Evolutionary conservation across 495 filamentous ascomycete genomes (phyloP), one percentile per base, ranked within the genome.

Genomic region (Delitschia confertaspora): DNA sequence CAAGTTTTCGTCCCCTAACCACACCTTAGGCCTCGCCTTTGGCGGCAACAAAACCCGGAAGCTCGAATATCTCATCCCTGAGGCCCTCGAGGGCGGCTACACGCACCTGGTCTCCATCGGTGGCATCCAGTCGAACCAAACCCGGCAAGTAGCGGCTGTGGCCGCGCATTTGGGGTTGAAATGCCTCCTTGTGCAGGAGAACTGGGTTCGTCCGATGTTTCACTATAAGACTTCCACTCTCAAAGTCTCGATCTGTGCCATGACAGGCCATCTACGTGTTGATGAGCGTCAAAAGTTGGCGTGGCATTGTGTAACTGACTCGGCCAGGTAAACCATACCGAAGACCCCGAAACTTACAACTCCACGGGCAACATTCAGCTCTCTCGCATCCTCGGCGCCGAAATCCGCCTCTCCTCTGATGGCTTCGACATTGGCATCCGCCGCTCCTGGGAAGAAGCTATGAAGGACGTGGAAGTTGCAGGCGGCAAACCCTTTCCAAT

Each of bases 11-110:
- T n/a, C n/a, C n/a, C n/a, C n/a, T n/a, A n/a, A n/a, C n/a, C n/a
- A n/a, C n/a, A n/a, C n/a, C n/a, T n/a, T n/a, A n/a, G n/a, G n/a
- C n/a, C 68, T 79, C 10, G 78, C 77, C 4, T 80, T 63, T 51
- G 79, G 79, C 7, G 78, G 75, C 31, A 81, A 82, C 63, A 82
- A 82, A 60, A 74, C 71, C 13, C 65, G 76, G 17, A 83, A 83
- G 57, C 64, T 83, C 0, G 77, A 82, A 65, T 81, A 68, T 49
- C 67, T 79, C 21, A 58, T 74, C 31, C 65, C 74, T 4, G 75
- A 79, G 16, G 78, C 76, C 6, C 60, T 71, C n/a, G 57, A 62
- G 35, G 63, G 70, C 41, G 67, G 67, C 13, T 68, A 63, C 53
- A 68, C 71, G 43, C 78, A 72, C 2, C 67, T 83, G 9, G 69